phyloP scores from a whole-genome alignment of 2,329 filamentous ascomycete genomes.

The Exophiala phaeomuriformis region DNA sequence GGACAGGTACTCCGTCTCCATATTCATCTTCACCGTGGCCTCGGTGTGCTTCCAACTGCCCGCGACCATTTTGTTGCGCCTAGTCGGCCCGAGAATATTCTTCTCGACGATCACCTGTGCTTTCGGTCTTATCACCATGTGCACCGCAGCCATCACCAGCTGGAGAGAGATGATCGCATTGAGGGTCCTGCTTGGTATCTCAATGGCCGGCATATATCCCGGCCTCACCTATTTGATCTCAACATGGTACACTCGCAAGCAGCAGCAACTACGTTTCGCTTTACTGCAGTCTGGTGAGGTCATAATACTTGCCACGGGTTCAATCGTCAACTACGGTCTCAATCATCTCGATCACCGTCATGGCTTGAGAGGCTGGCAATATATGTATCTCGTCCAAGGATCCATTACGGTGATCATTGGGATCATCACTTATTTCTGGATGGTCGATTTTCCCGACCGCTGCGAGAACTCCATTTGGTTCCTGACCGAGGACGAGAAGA shows the following conservation, averaged over 20 bases:
- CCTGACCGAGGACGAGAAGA: slow-evolving; percentile 49
- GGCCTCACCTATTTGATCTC: slow-evolving; percentile 43
- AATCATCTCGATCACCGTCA: slow-evolving; percentile 53
- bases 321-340: slow-evolving; percentile 62
- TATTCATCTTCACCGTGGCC: slow-evolving; percentile 66
- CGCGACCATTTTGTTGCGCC: slow-evolving; percentile 58
- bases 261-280: slow-evolving; percentile 20
- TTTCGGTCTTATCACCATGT: slow-evolving; percentile 60
- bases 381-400: slow-evolving; percentile 63
- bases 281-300: slow-evolving; percentile 35
- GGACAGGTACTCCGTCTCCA: slow-evolving; percentile 60
- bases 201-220: slow-evolving; percentile 47
- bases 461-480: slow-evolving; percentile 52
- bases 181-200: slow-evolving; percentile 58
- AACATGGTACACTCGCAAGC: slow-evolving; percentile 52
- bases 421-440: slow-evolving; percentile 60
- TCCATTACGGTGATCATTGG: slow-evolving; percentile 54
- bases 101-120: slow-evolving; percentile 53
- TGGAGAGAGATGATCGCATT: slow-evolving; percentile 65
- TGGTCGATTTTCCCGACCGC: slow-evolving; percentile 61
- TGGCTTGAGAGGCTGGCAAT: slow-evolving; percentile 57
- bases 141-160: slow-evolving; percentile 59
- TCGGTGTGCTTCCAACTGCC: slow-evolving; percentile 63
- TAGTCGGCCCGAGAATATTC: slow-evolving; percentile 57
- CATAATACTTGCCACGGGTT: slow-evolving; percentile 57